Conservation (phyloP, 163 green algal species). For the Chlamydomonas reinhardtii region DNA sequence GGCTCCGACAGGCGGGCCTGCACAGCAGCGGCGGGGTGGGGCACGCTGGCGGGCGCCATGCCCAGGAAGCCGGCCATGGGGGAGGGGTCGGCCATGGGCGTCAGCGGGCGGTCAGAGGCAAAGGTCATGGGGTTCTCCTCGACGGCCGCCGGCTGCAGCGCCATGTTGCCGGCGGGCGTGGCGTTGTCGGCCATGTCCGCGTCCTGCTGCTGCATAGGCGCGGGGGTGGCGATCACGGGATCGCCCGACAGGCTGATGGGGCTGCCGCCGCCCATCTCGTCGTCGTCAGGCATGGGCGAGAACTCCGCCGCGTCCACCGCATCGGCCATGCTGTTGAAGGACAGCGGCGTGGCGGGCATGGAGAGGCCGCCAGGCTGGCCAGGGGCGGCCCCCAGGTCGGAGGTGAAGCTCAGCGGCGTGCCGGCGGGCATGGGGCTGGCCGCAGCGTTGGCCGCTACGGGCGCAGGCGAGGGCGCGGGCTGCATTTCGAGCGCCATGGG, state of each 20-base stretch:
- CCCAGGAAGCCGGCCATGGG: constrained; percentile 1
- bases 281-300: constrained; percentile 25
- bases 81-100: not conserved
- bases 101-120: not conserved
- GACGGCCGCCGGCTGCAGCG: not conserved
- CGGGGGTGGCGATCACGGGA: not conserved
- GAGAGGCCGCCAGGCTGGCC: not conserved
- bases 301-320: constrained; percentile 7
- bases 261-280: not conserved
- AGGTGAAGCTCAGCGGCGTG: constrained; percentile 20
- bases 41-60: not conserved
- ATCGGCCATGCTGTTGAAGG: not conserved
- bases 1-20: not conserved
- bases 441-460: not conserved
- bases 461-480: not conserved
- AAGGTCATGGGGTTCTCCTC: constrained; percentile 9
- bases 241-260: constrained; percentile 24
- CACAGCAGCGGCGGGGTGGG: not conserved
- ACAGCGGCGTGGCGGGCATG: constrained; percentile 23
- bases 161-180: not conserved
- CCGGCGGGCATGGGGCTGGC: not conserved
- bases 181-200: constrained; percentile 12
- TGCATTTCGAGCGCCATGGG: not conserved
- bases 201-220: not conserved
- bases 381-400: not conserved